Percentiles rank a stretch among this genome's conserved stretches.
These are phyloP conservation scores for Clarireedia hainanense DNA, from an alignment of 2,329 filamentous ascomycete species.

Conservation along the genomic window DNA sequence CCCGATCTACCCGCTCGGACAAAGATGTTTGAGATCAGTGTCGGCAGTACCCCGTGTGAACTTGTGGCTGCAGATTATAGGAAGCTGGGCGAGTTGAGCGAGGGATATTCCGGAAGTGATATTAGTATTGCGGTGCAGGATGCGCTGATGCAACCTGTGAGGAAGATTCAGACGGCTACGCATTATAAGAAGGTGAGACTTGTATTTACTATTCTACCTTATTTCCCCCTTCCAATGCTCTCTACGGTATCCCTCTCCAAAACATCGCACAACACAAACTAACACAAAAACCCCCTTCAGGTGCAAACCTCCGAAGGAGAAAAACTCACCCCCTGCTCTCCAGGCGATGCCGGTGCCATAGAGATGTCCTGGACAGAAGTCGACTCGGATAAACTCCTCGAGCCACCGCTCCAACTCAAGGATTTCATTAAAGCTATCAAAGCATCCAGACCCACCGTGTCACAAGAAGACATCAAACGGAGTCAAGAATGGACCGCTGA, in stretches of 20 bases:
- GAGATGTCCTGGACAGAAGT: slow-evolving; percentile 95
- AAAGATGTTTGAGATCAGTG: slow-evolving; percentile 73
- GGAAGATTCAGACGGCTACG: slow-evolving; percentile 94
- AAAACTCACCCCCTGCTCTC: slow-evolving; percentile 84
- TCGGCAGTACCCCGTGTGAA: slow-evolving; percentile 88
- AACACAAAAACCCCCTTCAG: slow-evolving; percentile 34
- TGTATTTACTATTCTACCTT: background rate
- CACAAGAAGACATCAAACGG: slow-evolving; percentile 70
- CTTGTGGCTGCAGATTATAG: slow-evolving; percentile 72
- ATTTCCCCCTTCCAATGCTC: background rate
- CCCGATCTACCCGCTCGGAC: slow-evolving; percentile 82
- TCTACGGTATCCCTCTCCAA: no score
- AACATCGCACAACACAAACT: background rate
- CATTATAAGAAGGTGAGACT: slow-evolving; percentile 81
- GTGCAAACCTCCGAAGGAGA: slow-evolving; percentile 59
- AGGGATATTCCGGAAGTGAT: slow-evolving; percentile 94
- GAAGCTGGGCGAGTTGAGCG: slow-evolving; percentile 70
- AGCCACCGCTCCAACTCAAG: slow-evolving; percentile 78
- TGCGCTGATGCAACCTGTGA: slow-evolving; percentile 92
- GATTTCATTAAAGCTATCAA: slow-evolving; percentile 93
- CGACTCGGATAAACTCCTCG: slow-evolving; percentile 73
- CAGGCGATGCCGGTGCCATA: slow-evolving; percentile 73
- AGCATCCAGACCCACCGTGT: slow-evolving; percentile 82
- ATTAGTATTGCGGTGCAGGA: slow-evolving; percentile 94
- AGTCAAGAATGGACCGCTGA: slow-evolving; percentile 93